These are phyloP conservation scores for Viola pubescens DNA, from an alignment of 441 rosid genomes.

Conservation along the genomic window DNA sequence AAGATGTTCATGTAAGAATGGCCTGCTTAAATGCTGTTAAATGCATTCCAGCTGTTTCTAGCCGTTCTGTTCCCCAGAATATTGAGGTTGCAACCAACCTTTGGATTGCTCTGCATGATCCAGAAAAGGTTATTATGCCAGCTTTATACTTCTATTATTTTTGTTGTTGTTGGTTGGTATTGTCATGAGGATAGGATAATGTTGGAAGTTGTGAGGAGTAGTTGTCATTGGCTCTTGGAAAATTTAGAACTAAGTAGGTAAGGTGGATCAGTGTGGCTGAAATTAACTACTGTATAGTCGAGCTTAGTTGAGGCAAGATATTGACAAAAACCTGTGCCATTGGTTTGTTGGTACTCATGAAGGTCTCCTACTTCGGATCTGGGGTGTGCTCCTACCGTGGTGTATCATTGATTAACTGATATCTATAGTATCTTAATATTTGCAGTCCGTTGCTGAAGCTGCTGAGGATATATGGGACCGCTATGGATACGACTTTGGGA, in stretches of 20 bases:
- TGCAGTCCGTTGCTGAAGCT: constrained; percentile 83
- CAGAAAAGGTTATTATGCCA: constrained; percentile 72
- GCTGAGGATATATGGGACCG: constrained; percentile 98
- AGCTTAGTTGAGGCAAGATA: too few species aligned
- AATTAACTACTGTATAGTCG: too few species aligned
- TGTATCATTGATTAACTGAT: too few species aligned
- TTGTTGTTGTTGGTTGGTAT: neutral
- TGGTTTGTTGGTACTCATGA: too few species aligned
- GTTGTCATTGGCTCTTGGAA: neutral
- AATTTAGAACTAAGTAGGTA: neutral
- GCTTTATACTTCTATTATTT: neutral
- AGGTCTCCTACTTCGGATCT: too few species aligned
- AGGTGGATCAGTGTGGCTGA: neutral
- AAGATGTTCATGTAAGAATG: constrained; percentile 94
- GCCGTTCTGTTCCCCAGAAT: constrained; percentile 60
- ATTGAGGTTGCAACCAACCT: constrained; percentile 82
- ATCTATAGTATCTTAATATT: too few species aligned
- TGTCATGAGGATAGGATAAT: neutral
- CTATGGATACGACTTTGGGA: constrained; percentile 85
- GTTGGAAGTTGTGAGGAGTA: neutral
- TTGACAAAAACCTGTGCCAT: too few species aligned
- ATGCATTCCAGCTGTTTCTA: constrained; percentile 86
- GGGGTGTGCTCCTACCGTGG: too few species aligned
- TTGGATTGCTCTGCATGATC: constrained; percentile 97
- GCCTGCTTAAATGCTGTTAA: constrained; percentile 94